phyloP scores from a whole-genome alignment of 1,284 basidiomycete genomes.

The Trametes hirsuta region DNA sequence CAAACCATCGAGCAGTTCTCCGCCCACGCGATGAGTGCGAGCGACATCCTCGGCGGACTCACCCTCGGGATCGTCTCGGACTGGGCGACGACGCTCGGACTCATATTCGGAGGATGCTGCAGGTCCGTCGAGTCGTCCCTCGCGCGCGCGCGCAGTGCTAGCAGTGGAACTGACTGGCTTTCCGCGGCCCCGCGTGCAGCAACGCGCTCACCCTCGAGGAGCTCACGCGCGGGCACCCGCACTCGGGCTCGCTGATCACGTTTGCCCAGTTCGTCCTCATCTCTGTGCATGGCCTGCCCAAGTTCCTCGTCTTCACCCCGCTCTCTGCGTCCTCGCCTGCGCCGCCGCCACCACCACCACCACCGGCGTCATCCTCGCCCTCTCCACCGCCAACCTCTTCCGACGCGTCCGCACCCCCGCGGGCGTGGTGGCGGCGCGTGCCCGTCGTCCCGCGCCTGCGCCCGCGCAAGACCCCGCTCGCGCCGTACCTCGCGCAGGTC shows the following conservation, averaged over 20 bases:
- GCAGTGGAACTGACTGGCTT: constrained; percentile 24
- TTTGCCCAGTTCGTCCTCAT: constrained; percentile 84
- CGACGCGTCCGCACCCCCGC: not conserved
- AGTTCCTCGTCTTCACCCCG: constrained; percentile 47
- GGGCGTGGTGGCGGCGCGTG: not conserved
- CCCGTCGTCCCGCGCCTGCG: constrained; percentile 47
- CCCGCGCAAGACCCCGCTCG: constrained; percentile 71
- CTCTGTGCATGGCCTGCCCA: constrained; percentile 67
- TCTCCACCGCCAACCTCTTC: not conserved
- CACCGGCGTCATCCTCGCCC: not conserved
- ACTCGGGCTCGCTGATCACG: constrained; percentile 79
- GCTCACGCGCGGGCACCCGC: constrained; percentile 63
- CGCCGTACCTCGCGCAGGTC: constrained; percentile 82
- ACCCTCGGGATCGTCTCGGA: constrained; percentile 37
- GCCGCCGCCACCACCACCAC: not conserved
- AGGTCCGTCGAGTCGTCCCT: constrained; percentile 44
- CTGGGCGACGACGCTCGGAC: constrained; percentile 47
- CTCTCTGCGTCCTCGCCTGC: constrained; percentile 4
- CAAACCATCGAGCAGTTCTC: not conserved
- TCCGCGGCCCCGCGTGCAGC: constrained; percentile 36
- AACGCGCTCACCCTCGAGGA: constrained; percentile 77
- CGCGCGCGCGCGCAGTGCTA: constrained; percentile 14
- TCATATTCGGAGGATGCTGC: constrained; percentile 64
- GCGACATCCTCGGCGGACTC: constrained; percentile 21
- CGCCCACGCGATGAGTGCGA: constrained; percentile 14